A percentile compares a stretch with the other conserved stretches of the same genome.
phyloP scores from a whole-genome alignment of 352 stramenopile species.

The Phytophthora cactorum region DNA sequence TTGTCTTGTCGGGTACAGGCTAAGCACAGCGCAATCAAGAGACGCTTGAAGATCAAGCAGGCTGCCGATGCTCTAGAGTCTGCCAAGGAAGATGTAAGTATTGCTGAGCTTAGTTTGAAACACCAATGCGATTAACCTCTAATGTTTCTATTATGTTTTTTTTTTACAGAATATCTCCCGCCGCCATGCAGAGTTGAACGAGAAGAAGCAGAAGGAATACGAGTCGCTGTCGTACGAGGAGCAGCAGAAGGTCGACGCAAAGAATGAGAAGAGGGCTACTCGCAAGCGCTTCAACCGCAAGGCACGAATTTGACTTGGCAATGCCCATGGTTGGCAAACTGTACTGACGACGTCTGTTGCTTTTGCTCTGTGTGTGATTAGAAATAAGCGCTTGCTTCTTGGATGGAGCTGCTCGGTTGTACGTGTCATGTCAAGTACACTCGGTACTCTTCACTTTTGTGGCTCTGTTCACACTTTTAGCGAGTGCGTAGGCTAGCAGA shows the following conservation, averaged over 20 bases:
- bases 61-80: conserved; percentile 44
- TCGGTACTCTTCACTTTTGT: no score
- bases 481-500: no score
- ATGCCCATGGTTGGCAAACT: background rate
- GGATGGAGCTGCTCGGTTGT: background rate
- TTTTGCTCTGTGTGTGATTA: conserved; percentile 9
- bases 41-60: conserved; percentile 70
- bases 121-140: background rate
- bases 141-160: background rate
- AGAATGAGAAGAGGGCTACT: conserved; percentile 72
- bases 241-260: conserved; percentile 77
- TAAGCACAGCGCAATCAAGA: conserved; percentile 80
- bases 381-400: conserved; percentile 24
- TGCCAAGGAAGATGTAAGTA: conserved; percentile 40
- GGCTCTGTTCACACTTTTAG: no score
- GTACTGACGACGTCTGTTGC: conserved; percentile 2
- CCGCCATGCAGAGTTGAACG: conserved; percentile 58
- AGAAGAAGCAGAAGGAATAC: conserved; percentile 87
- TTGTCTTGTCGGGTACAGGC: conserved; percentile 38
- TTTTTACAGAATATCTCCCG: conserved; percentile 48
- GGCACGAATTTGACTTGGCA: conserved; percentile 28
- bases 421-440: background rate
- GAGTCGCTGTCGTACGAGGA: conserved; percentile 81
- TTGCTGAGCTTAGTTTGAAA: background rate
- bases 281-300: conserved; percentile 78